These are phyloP conservation scores for Lactarius vividus DNA, from an alignment of 768 basidiomycete species.

Conservation along the genomic window DNA sequence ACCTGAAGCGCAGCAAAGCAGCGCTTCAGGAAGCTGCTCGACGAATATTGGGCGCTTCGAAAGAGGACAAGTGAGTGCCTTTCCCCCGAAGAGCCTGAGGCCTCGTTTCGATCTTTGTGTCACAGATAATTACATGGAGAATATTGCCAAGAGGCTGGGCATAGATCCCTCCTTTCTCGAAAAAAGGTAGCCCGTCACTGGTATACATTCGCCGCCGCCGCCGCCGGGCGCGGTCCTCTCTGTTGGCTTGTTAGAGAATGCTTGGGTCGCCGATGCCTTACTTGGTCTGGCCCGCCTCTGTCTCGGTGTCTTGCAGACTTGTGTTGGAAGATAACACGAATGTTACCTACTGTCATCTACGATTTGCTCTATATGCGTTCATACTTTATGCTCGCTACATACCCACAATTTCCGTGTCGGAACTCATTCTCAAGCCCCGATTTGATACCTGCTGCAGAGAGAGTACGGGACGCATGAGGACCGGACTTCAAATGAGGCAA, in stretches of 20 bases:
- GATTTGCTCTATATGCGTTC: not conserved
- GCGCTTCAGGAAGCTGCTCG: slow-evolving; percentile 77
- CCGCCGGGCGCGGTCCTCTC: not conserved
- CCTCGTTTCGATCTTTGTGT: not conserved
- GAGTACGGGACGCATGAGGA: not conserved
- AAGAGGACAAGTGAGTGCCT: slow-evolving; percentile 62
- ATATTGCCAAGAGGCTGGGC: slow-evolving; percentile 75
- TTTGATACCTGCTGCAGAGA: not conserved
- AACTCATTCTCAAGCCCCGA: not conserved
- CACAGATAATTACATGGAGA: slow-evolving; percentile 78
- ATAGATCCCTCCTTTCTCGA: slow-evolving; percentile 39
- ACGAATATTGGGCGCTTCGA: slow-evolving; percentile 80
- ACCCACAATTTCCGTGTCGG: not conserved
- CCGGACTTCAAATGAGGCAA: not conserved
- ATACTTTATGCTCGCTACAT: too few relatives aligned
- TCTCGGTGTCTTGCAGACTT: too few relatives aligned
- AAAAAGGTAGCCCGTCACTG: not conserved
- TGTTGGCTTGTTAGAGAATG: not conserved
- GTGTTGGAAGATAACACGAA: not conserved
- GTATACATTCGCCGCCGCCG: not conserved
- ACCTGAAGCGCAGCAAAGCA: slow-evolving; percentile 66
- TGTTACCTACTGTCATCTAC: too few relatives aligned
- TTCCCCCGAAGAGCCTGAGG: not conserved
- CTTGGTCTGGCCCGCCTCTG: not conserved
- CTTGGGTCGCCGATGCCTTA: not conserved